A percentile compares a stretch with the other conserved stretches of the same genome.
Evolutionary conservation across 2,329 filamentous ascomycete genomes (phyloP).

Genomic region (Lecanoromycetidae sp.): DNA sequence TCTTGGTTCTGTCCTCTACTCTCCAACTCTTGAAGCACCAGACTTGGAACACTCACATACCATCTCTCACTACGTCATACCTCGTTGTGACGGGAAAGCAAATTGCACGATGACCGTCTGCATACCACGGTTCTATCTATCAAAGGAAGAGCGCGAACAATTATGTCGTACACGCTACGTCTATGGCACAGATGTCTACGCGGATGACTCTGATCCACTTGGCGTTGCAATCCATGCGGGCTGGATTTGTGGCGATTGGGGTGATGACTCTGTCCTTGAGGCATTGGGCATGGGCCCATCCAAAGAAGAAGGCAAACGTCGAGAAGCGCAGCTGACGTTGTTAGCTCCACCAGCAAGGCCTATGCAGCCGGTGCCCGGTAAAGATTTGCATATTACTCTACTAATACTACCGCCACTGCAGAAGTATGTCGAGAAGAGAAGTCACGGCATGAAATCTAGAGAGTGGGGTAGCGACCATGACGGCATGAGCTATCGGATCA

Average conservation of each 20-base stretch:
- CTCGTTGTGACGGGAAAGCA: conserved; percentile 62
- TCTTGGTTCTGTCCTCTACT: conserved; percentile 72
- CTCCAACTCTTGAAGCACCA: conserved; percentile 7
- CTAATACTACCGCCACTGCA: conserved; percentile 69
- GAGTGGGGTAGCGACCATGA: conserved; percentile 69
- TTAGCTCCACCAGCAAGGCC: conserved; percentile 26
- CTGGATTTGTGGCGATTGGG: conserved; percentile 83
- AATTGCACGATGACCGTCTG: conserved; percentile 88
- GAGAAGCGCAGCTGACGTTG: background rate
- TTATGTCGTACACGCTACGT: conserved; percentile 69
- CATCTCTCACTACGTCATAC: conserved; percentile 57
- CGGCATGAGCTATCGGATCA: conserved; percentile 78
- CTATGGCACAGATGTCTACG: conserved; percentile 92
- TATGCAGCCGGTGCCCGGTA: conserved; percentile 46
- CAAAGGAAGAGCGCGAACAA: conserved; percentile 58
- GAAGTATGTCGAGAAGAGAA: conserved; percentile 60
- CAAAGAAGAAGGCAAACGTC: conserved; percentile 18
- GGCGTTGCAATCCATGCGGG: conserved; percentile 88
- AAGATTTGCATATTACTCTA: conserved; percentile 77
- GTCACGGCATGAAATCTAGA: conserved; percentile 71
- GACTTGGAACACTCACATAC: conserved; percentile 47
- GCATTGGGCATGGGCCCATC: conserved; percentile 39
- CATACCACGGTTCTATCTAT: conserved; percentile 67
- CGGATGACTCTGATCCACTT: conserved; percentile 86
- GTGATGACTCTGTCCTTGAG: conserved; percentile 58